These are phyloP conservation scores for Pichia manshurica DNA, from an alignment of 805 yeast species.

Conservation along the genomic window DNA sequence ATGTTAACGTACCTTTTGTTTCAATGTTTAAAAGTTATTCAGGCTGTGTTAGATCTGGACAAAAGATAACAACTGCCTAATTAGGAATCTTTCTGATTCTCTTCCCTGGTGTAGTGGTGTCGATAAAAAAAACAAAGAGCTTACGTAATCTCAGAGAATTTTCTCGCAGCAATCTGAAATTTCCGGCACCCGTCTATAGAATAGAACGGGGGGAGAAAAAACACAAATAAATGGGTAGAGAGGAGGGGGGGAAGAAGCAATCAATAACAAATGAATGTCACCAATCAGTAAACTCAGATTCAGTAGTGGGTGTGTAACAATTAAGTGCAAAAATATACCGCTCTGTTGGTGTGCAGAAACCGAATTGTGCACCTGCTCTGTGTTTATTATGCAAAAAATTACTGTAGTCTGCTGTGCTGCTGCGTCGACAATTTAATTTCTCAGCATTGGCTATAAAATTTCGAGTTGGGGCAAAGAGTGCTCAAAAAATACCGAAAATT, in stretches of 20 bases:
- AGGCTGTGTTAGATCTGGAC: conserved; percentile 4
- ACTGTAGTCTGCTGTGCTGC: conserved; percentile 4
- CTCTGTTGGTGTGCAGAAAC: neutral
- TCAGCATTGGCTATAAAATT: conserved; percentile 4
- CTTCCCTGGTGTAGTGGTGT: neutral
- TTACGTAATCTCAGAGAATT: neutral
- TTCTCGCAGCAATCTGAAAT: neutral
- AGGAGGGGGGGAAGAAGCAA: neutral
- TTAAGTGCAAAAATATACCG: neutral
- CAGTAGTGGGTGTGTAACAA: neutral
- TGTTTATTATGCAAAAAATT: conserved; percentile 1
- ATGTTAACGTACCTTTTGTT: neutral
- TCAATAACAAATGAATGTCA: conserved; percentile 5
- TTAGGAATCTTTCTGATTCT: no score
- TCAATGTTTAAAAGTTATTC: neutral
- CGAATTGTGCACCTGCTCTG: neutral
- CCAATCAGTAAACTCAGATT: neutral
- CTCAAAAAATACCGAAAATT: conserved; percentile 5
- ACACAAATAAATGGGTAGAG: neutral
- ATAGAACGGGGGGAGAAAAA: neutral
- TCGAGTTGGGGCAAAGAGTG: neutral
- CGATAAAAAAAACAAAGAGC: neutral
- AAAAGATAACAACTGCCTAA: neutral
- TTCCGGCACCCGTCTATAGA: neutral
- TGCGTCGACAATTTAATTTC: conserved; percentile 7